Percentiles rank a stretch among this genome's conserved stretches.
Conservation (phyloP, 2,329 filamentous ascomycete species). For the Monosporascus sp. region DNA sequence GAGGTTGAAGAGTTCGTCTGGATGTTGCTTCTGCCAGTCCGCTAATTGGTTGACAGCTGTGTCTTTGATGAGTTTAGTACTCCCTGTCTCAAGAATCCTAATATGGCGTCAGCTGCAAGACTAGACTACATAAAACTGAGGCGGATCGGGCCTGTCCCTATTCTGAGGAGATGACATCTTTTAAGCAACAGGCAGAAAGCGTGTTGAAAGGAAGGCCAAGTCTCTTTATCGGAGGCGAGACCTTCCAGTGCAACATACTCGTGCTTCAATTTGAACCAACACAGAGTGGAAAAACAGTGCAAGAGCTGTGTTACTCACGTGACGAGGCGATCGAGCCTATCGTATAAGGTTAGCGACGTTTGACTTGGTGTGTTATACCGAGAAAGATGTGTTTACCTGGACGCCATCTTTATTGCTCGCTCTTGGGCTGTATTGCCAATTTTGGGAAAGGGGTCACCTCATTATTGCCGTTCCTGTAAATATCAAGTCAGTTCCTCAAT, state of each 20-base stretch:
- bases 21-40: conserved; percentile 96
- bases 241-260: neutral
- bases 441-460: conserved; percentile 19
- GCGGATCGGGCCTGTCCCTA: neutral
- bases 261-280: neutral
- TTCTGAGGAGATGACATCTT: neutral
- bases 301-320: conserved; percentile 56
- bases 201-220: neutral
- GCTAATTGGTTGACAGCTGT: conserved; percentile 95
- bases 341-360: conserved; percentile 28
- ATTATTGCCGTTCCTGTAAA: conserved; percentile 14
- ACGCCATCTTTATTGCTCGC: conserved; percentile 47
- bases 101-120: conserved; percentile 5
- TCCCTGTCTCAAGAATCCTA: conserved; percentile 94
- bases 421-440: conserved; percentile 23
- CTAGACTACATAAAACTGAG: neutral
- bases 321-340: conserved; percentile 76
- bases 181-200: neutral
- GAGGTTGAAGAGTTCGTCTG: conserved; percentile 94
- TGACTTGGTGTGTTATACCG: neutral
- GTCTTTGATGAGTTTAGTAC: conserved; percentile 90
- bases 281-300: neutral
- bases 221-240: neutral
- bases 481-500: neutral
- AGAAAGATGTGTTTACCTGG: conserved; percentile 37